phyloP scores from a whole-genome alignment of 352 stramenopile genomes.

The Phytophthora crassamura region DNA sequence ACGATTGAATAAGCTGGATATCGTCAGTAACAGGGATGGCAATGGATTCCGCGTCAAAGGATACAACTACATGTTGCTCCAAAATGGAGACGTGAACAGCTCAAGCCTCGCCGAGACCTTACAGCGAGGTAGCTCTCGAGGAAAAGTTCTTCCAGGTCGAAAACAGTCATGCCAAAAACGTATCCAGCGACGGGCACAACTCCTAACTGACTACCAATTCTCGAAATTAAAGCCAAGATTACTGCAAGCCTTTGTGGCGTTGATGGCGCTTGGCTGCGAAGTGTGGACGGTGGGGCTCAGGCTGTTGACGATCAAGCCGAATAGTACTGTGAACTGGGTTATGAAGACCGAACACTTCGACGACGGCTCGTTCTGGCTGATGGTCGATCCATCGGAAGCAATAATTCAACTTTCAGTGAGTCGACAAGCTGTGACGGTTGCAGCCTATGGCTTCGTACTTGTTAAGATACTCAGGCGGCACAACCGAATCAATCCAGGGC shows the following conservation, averaged over 20 bases:
- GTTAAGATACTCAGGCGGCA: not conserved
- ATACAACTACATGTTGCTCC: not conserved
- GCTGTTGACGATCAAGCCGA: slow-evolving; percentile 27
- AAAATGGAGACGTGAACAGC: too few species aligned
- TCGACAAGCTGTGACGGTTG: slow-evolving; percentile 5
- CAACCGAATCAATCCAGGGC: not conserved
- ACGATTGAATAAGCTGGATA: too few species aligned
- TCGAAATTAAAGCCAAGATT: not conserved
- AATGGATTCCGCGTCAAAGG: too few species aligned
- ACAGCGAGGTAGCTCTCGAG: not conserved
- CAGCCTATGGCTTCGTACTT: slow-evolving; percentile 18
- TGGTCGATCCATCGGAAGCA: slow-evolving; percentile 9
- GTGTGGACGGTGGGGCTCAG: slow-evolving; percentile 34
- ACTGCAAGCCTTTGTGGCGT: slow-evolving; percentile 2
- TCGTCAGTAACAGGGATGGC: too few species aligned
- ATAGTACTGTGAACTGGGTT: slow-evolving; percentile 27
- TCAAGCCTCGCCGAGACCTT: too few species aligned
- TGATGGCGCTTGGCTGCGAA: slow-evolving; percentile 5
- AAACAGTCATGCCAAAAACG: not conserved
- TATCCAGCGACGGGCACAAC: not conserved
- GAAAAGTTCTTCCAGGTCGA: slow-evolving; percentile 6
- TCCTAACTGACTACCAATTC: not conserved
- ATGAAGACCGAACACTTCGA: slow-evolving; percentile 36
- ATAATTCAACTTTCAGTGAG: slow-evolving; percentile 11
- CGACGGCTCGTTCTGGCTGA: slow-evolving; percentile 35